Base-by-base conservation (phyloP, 192 early-diverging fungal species). In the Backusella macrospora region DNA sequence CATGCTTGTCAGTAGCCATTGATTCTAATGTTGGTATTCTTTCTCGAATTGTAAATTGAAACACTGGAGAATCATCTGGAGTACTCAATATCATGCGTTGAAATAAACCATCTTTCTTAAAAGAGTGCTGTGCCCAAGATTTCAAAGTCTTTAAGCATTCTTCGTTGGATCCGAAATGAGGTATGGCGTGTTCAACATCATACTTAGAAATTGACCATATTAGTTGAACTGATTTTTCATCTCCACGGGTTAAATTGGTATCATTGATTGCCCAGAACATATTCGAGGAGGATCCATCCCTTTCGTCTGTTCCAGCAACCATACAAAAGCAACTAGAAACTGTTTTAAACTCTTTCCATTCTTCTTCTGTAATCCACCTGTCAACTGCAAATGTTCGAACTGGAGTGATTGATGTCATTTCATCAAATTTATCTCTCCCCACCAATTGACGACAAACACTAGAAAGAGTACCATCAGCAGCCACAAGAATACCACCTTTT, bases 391-490 rank as follows among this genome's bases (percentile, higher is more conserved):
- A 29, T 9, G 38, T 15, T 16, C 59, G 55, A 8, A 62, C 55
- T 14, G 38, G 55, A 10, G n/a, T 40, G 15, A 18, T 63, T 16
- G 12, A 62, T 21, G 71, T 72, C 23, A 44, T 38, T 15, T 62
- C 23, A 34, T 39, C 38, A 62, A 52, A 72, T 9, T 23, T 5
- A 13, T 72, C 71, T 12, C 55, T 38, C 0, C 42, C 42, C 8
- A 72, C 18, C n/a, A 76, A 40, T 29, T 74, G 69, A 14, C 66
- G 21, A 37, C 80, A 74, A 7, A 80, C 64, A 0, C 18, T 44
- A n/a, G 74, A 77, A 16, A 63, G 72, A 1, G 77, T 71, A 13
- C 83, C 83, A 71, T 83, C 82, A 1, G 73, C 73, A 43, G 78
- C 81, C 0, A 82, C 78, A 16, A 83, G 48, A n/a, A 80, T 44